phyloP scores from a whole-genome alignment of 495 filamentous ascomycete genomes.

The Aspergillus leporis region DNA sequence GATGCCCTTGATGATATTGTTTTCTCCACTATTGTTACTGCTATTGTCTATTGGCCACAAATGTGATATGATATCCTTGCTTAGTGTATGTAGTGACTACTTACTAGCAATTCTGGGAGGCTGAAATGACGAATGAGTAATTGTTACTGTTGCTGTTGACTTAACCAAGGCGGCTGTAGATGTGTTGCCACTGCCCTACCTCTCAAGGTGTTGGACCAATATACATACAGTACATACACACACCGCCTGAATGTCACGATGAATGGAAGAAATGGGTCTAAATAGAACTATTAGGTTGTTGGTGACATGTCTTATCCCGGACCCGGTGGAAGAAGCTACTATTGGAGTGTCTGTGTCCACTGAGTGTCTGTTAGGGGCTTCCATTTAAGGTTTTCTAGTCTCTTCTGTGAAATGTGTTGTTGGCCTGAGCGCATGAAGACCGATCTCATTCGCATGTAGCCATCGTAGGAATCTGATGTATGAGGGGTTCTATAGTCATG shows the following conservation, averaged over 20 bases:
- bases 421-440: background rate
- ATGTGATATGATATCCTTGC: constrained; percentile 9
- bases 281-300: background rate
- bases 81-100: background rate
- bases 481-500: background rate
- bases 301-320: constrained; percentile 3
- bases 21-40: background rate
- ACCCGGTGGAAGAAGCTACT: background rate
- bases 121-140: background rate
- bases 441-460: background rate
- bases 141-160: background rate
- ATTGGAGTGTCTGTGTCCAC: background rate
- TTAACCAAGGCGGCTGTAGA: background rate
- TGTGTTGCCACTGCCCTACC: background rate
- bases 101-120: background rate
- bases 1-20: background rate
- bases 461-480: background rate
- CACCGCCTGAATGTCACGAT: background rate
- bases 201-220: background rate
- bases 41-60: constrained; percentile 3
- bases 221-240: background rate
- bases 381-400: background rate
- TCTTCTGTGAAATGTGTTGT: background rate
- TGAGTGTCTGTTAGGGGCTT: background rate
- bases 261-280: background rate